Conservation (phyloP, 2,329 filamentous ascomycete species). For the Colletotrichum tropicale region DNA sequence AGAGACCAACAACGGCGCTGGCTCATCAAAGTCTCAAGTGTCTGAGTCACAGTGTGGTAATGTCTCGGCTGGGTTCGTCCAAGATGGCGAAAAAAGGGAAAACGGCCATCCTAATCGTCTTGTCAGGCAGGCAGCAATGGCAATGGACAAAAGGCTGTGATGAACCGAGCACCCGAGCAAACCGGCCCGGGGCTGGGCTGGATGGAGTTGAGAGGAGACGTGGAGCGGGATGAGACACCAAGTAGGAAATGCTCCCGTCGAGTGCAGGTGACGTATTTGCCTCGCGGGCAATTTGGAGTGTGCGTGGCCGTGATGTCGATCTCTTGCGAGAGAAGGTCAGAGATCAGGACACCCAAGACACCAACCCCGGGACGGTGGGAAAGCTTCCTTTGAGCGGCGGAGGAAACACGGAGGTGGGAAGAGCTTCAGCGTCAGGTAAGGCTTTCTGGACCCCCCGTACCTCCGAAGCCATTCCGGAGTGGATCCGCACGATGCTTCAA, state of each 20-base stretch:
- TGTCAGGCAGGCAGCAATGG: background rate
- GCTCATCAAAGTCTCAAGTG: background rate
- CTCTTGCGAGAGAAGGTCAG: background rate
- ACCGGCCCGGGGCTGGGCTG: background rate
- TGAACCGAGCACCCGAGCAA: background rate
- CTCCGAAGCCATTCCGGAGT: background rate
- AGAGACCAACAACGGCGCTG: slow-evolving; percentile 10
- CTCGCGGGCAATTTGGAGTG: background rate
- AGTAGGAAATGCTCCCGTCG: background rate
- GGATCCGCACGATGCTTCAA: background rate
- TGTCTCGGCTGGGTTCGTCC: slow-evolving; percentile 4
- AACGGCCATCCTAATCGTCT: background rate
- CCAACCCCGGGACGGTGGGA: background rate
- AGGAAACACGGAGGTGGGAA: background rate
- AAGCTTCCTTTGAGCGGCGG: background rate
- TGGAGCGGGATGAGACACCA: background rate
- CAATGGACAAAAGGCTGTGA: background rate
- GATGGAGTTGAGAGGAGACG: background rate
- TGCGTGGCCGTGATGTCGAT: background rate
- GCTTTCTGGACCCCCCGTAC: background rate
- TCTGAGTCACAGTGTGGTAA: background rate
- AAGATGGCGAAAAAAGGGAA: slow-evolving; percentile 9
- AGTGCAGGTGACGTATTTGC: background rate
- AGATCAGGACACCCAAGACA: background rate
- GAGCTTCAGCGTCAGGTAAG: background rate